Evolutionary conservation across 176 grass and related monocot genomes (phyloP).

Genomic region (Panicum miliaceum): DNA sequence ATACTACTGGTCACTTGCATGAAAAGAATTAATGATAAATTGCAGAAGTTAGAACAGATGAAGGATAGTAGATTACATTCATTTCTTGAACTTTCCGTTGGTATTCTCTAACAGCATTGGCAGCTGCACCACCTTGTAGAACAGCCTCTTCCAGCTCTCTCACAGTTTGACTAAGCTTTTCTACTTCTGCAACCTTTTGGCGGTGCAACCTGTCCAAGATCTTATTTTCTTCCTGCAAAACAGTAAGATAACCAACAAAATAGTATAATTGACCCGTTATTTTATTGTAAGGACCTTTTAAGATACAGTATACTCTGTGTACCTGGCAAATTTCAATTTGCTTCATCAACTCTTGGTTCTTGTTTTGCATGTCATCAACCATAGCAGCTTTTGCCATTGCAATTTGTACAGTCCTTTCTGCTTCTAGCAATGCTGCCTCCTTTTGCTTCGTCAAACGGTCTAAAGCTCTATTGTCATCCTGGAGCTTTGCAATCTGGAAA

Average conservation of each 20-base stretch:
- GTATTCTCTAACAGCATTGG: conserved; percentile 97
- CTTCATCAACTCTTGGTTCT: conserved; percentile 94
- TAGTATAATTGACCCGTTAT: no score
- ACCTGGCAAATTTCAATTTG: conserved; percentile 99
- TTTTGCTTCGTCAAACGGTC: conserved; percentile 85
- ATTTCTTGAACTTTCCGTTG: conserved; percentile 97
- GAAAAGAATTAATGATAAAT: no score
- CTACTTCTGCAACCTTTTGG: conserved; percentile 96
- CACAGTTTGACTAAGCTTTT: conserved; percentile 94
- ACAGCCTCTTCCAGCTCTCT: conserved; percentile 94
- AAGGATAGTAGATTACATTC: conserved; percentile 70
- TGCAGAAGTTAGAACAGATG: no score
- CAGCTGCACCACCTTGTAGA: conserved; percentile 92
- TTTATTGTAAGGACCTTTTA: no score
- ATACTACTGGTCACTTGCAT: conserved; percentile 1
- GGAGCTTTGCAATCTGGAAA: conserved; percentile 77
- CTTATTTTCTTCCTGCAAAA: conserved; percentile 84
- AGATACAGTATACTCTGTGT: background rate
- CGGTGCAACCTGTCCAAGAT: conserved; percentile 98
- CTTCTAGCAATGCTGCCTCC: conserved; percentile 87
- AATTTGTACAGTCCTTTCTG: conserved; percentile 87
- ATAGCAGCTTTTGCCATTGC: conserved; percentile 89
- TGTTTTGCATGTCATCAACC: conserved; percentile 96
- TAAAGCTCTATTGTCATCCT: conserved; percentile 80
- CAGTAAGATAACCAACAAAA: no score